Base-by-base conservation (phyloP, 805 yeast genomes). In the Kodamaea neixiangensis region DNA sequence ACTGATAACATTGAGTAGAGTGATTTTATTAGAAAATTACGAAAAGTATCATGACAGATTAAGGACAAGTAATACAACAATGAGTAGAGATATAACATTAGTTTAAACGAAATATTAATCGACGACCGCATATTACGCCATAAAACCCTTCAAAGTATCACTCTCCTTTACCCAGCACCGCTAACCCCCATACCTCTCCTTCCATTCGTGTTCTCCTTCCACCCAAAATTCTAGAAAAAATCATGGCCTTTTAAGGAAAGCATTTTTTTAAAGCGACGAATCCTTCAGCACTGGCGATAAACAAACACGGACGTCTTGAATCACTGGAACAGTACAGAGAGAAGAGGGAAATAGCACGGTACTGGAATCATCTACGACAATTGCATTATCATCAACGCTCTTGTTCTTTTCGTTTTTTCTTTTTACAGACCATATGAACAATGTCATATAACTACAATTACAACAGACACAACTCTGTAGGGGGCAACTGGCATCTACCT, bases 401-500 rank as follows among this genome's bases (percentile, higher is more conserved):
- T 37, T 37, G 41, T 37, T 37, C 41, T 37, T 17, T 17, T 45
- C 41, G 19, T 37, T 37, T 25, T 37, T 22, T 45, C 17, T 33
- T 33, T 45, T 37, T 29, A 19, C 5, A 17, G n/a, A 44, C 11
- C 31, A 17, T 42, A 35, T 45, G 15, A 31, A 31, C 46, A 51
- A 39, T 69, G 75, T 63, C 74, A 13, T 61, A 63, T 49, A 64
- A 65, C 54, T 63, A 65, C 57, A 65, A 63, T 50, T 68, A 61
- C 54, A 66, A 64, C 55, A 57, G 74, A 39, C 75, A 67, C 55
- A 72, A 66, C 46, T 68, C 75, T n/a, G 60, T 68, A 19, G 73
- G 73, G 5, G 75, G 75, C 9, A 66, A 61, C 53, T 70, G 73
- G 73, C 67, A 66, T 44, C 53, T 68, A 46, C 72, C 72, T 14